A percentile compares a stretch with the other conserved stretches of the same genome.
These are phyloP conservation scores for Silene noctiflora DNA, from an alignment of 179 eudicot genomes.

Conservation along the genomic window DNA sequence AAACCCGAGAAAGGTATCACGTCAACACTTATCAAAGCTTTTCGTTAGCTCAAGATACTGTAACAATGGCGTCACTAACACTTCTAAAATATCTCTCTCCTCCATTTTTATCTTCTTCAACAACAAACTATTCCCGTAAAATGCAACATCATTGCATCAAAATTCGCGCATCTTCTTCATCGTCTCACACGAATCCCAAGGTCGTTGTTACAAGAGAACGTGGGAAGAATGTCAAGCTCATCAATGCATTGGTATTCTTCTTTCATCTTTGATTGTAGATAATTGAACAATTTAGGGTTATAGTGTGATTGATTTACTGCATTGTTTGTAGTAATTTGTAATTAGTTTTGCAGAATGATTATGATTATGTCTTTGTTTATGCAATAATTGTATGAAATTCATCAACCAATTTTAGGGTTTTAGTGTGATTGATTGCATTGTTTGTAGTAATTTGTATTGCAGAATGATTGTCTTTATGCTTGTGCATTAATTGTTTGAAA, in stretches of 20 bases:
- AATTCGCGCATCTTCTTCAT: slow-evolving; percentile 15
- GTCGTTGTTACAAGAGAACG: slow-evolving; percentile 91
- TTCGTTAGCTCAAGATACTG: neutral
- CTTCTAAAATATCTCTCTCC: slow-evolving; percentile 5
- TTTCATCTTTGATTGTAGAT: neutral
- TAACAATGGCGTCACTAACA: slow-evolving; percentile 19
- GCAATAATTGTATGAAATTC: too few relatives aligned
- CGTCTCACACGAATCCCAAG: slow-evolving; percentile 32
- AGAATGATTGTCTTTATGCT: too few relatives aligned
- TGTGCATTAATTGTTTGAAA: too few relatives aligned
- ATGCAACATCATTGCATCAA: neutral
- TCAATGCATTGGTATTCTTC: slow-evolving; percentile 53
- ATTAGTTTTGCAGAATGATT: too few relatives aligned
- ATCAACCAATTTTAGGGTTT: neutral
- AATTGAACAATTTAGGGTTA: neutral
- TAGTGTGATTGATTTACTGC: too few relatives aligned
- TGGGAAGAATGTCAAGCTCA: slow-evolving; percentile 79
- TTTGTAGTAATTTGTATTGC: too few relatives aligned
- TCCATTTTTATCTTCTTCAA: neutral
- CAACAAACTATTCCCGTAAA: neutral
- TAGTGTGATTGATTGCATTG: neutral
- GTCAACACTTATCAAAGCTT: too few relatives aligned
- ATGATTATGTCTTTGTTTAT: too few relatives aligned
- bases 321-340: too few relatives aligned
- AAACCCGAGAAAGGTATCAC: too few relatives aligned